Percentiles rank a stretch among this genome's conserved stretches.
These are phyloP conservation scores for Pseudogymnoascus sp. DNA, from an alignment of 2,329 filamentous ascomycete genomes.

Conservation along the genomic window DNA sequence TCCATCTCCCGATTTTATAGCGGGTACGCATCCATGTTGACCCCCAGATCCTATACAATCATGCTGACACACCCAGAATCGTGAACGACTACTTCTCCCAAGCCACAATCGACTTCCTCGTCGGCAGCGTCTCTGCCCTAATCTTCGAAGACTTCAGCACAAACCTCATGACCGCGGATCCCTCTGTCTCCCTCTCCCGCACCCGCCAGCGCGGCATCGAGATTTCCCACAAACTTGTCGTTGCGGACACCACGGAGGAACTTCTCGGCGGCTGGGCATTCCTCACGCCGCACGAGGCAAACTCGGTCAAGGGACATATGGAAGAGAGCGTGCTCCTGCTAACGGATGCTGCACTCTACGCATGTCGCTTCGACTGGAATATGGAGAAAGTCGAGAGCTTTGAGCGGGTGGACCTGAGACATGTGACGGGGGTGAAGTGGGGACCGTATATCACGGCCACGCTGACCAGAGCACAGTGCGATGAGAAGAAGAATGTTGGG, in stretches of 20 bases:
- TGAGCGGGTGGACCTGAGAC: slow-evolving; percentile 72
- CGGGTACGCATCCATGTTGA: slow-evolving; percentile 41
- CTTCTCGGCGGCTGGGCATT: slow-evolving; percentile 86
- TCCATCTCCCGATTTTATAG: slow-evolving; percentile 72
- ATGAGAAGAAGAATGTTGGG: slow-evolving; percentile 75
- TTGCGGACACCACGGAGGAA: slow-evolving; percentile 76
- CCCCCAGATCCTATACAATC: neutral
- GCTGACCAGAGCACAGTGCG: slow-evolving; percentile 66
- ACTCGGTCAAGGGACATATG: slow-evolving; percentile 65
- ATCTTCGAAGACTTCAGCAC: slow-evolving; percentile 94
- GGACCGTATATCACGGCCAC: slow-evolving; percentile 90
- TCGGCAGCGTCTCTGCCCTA: slow-evolving; percentile 76
- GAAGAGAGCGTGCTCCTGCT: slow-evolving; percentile 84
- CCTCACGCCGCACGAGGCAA: slow-evolving; percentile 64
- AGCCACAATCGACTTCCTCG: slow-evolving; percentile 85
- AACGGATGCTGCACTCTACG: slow-evolving; percentile 77
- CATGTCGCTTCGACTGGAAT: slow-evolving; percentile 89
- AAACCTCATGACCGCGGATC: slow-evolving; percentile 88
- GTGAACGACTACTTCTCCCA: slow-evolving; percentile 98
- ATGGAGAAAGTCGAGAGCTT: slow-evolving; percentile 91
- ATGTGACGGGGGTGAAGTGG: slow-evolving; percentile 64
- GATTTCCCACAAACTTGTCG: slow-evolving; percentile 76
- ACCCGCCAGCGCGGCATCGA: slow-evolving; percentile 87
- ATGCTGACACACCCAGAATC: slow-evolving; percentile 52
- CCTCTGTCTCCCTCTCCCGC: slow-evolving; percentile 76